Evolutionary conservation across 2,329 filamentous ascomycete species (phyloP).

Genomic region (Colletotrichum higginsianum): DNA sequence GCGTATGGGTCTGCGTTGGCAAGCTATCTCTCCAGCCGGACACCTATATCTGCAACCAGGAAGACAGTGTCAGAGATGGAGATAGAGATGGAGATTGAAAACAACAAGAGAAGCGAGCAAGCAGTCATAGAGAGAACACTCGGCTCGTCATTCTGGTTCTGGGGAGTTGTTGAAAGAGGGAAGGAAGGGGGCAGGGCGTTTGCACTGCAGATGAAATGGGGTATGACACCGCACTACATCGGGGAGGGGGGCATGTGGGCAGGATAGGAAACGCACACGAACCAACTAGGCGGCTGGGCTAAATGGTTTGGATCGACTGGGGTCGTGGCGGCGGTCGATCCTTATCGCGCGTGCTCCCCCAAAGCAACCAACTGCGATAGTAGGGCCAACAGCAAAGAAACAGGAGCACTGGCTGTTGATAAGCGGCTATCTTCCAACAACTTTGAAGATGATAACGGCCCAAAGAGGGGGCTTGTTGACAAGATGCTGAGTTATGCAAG

Average conservation of each 20-base stretch:
- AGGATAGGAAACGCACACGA: background rate
- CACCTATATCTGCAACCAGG: background rate
- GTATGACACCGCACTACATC: background rate
- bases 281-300: conserved; percentile 3
- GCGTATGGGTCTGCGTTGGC: background rate
- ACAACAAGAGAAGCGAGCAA: background rate
- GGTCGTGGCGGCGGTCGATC: conserved; percentile 45
- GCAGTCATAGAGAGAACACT: background rate
- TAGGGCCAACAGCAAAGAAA: conserved; percentile 3
- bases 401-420: conserved; percentile 22
- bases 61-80: background rate
- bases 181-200: conserved; percentile 4
- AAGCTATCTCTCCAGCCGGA: background rate
- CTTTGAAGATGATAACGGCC: background rate
- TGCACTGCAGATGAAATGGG: conserved; percentile 11
- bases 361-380: conserved; percentile 17
- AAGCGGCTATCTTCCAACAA: conserved; percentile 5
- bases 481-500: background rate
- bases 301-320: conserved; percentile 17
- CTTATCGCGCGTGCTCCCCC: conserved; percentile 50
- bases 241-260: background rate
- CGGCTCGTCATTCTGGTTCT: background rate
- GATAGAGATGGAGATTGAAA: background rate
- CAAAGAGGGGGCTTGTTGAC: background rate
- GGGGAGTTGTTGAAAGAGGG: conserved; percentile 10